These are phyloP conservation scores for Plasmodium coatneyi DNA, from an alignment of 169 alveolate species.

Conservation along the genomic window DNA sequence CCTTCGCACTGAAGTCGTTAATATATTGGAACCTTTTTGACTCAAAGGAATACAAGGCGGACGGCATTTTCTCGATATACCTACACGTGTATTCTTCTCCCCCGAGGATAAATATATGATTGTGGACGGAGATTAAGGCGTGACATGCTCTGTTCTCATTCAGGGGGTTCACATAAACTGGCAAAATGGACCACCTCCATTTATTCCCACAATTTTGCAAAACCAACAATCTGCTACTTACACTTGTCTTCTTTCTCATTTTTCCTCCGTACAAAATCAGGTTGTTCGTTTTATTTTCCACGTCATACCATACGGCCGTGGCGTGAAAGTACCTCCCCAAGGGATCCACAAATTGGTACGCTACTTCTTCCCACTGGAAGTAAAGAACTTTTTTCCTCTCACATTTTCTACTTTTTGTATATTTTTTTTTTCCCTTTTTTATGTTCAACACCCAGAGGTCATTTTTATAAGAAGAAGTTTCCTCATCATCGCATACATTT, in stretches of 20 bases:
- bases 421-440: constrained; percentile 27
- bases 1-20: constrained; percentile 46
- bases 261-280: constrained; percentile 74
- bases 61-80: constrained; percentile 73
- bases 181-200: constrained; percentile 61
- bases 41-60: constrained; percentile 74
- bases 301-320: constrained; percentile 68
- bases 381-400: background rate
- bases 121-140: constrained; percentile 5
- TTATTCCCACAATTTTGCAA: constrained; percentile 22
- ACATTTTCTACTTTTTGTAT: background rate
- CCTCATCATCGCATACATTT: constrained; percentile 48
- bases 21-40: constrained; percentile 61
- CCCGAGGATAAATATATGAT: constrained; percentile 70
- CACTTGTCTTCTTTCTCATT: constrained; percentile 39
- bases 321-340: constrained; percentile 70
- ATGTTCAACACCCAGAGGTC: constrained; percentile 72
- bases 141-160: constrained; percentile 73
- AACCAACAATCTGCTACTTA: constrained; percentile 13
- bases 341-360: constrained; percentile 27
- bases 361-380: constrained; percentile 62
- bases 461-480: constrained; percentile 29
- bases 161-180: constrained; percentile 33
- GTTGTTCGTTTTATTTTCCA: constrained; percentile 31
- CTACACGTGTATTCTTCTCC: constrained; percentile 72